A percentile compares a stretch with the other conserved stretches of the same genome.
Conservation (phyloP, 1,284 basidiomycete genomes). For the Trichosporon coremiiforme region DNA sequence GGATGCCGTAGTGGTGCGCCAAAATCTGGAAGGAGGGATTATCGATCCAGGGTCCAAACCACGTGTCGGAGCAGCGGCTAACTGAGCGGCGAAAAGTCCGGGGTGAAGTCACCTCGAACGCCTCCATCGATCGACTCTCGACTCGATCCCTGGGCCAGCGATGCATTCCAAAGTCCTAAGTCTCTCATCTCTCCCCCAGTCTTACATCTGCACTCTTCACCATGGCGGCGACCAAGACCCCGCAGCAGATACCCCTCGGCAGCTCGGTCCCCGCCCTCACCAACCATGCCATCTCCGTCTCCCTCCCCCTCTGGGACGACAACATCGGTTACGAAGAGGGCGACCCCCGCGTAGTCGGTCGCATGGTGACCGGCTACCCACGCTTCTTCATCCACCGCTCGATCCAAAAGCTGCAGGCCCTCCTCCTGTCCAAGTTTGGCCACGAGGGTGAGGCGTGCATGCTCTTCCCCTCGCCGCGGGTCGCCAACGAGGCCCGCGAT, state of each 20-base stretch:
- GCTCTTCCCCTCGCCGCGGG: constrained; percentile 71
- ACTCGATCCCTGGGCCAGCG: not conserved
- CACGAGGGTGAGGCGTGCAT: constrained; percentile 70
- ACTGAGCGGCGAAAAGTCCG: constrained; percentile 14
- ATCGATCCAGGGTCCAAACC: not conserved
- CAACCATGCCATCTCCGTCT: constrained; percentile 95
- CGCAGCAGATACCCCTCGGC: constrained; percentile 54
- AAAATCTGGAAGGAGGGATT: not conserved
- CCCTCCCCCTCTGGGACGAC: constrained; percentile 90
- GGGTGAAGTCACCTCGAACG: not conserved
- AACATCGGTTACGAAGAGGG: constrained; percentile 94
- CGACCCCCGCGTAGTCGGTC: constrained; percentile 74
- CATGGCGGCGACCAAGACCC: constrained; percentile 28
- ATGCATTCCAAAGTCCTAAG: not conserved
- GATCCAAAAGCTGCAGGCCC: constrained; percentile 74
- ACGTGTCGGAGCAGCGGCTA: constrained; percentile 5
- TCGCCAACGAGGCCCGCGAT: constrained; percentile 72
- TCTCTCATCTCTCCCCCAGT: not conserved
- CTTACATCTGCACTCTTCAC: constrained; percentile 6
- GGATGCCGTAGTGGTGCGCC: not conserved
- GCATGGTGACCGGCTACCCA: constrained; percentile 93
- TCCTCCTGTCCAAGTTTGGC: constrained; percentile 78
- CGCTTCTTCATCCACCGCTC: constrained; percentile 91
- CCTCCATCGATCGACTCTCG: not conserved
- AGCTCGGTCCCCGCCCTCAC: constrained; percentile 56